Percentiles rank a stretch among this genome's conserved stretches.
Conservation (phyloP, 2,329 filamentous ascomycete genomes). For the Exophiala sp. region DNA sequence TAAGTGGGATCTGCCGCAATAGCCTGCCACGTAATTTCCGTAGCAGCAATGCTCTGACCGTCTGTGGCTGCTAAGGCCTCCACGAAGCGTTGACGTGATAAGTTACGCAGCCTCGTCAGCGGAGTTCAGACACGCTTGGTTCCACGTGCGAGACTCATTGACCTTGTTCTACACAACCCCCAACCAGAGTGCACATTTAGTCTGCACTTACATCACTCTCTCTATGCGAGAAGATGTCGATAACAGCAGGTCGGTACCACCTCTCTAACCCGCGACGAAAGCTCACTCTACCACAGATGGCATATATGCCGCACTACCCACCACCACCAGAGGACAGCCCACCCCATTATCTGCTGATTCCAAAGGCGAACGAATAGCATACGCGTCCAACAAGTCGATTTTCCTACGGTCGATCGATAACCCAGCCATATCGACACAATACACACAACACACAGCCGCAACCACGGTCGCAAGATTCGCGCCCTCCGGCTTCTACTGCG, state of each 20-base stretch:
- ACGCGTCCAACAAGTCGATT: conserved; percentile 93
- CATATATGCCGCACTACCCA: conserved; percentile 82
- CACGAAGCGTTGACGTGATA: no score
- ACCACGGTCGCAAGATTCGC: conserved; percentile 93
- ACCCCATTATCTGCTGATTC: conserved; percentile 83
- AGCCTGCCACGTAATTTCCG: no score
- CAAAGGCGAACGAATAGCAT: conserved; percentile 88
- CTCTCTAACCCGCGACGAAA: not conserved
- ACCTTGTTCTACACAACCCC: not conserved
- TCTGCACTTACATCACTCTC: not conserved
- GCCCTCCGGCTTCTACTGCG: conserved; percentile 90
- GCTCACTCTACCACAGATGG: conserved; percentile 47
- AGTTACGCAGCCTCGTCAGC: conserved; percentile 13
- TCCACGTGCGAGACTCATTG: conserved; percentile 11
- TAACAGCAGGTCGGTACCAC: conserved; percentile 39
- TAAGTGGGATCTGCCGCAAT: no score
- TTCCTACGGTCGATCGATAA: conserved; percentile 94
- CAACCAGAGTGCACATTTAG: not conserved
- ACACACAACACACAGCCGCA: conserved; percentile 81
- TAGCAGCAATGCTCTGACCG: no score
- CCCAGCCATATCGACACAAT: conserved; percentile 79
- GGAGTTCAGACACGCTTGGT: not conserved
- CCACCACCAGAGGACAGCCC: conserved; percentile 78
- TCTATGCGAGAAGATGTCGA: conserved; percentile 37
- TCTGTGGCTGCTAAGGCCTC: no score